A percentile compares a stretch with the other conserved stretches of the same genome.
These are phyloP conservation scores for Hypoxylon lienhwacheense DNA, from an alignment of 495 filamentous ascomycete species.

Conservation along the genomic window DNA sequence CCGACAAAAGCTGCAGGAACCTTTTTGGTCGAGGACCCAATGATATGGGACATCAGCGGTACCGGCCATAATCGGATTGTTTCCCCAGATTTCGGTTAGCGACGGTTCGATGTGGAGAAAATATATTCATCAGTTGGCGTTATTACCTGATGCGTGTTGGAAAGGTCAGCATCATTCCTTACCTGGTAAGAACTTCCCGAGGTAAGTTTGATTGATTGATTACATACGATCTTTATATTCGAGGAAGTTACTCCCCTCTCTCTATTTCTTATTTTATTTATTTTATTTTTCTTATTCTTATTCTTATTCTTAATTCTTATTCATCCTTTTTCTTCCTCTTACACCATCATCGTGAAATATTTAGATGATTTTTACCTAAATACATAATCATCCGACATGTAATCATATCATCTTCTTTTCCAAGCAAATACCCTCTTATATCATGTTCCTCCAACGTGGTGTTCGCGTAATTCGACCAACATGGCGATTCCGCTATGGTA, in stretches of 20 bases:
- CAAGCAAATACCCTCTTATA: slow-evolving; percentile 11
- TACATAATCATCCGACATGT: slow-evolving; percentile 1
- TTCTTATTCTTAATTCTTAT: slow-evolving; percentile 1
- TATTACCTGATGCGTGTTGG: not conserved
- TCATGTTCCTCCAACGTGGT: slow-evolving; percentile 52
- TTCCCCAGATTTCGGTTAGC: slow-evolving; percentile 40
- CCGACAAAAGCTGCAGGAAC: slow-evolving; percentile 31
- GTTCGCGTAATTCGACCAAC: slow-evolving; percentile 47
- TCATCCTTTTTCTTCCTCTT: not conserved
- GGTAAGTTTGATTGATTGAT: slow-evolving; percentile 11
- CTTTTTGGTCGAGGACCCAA: slow-evolving; percentile 6
- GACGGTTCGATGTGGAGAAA: slow-evolving; percentile 37
- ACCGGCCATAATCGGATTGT: slow-evolving; percentile 38
- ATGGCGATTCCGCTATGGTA: slow-evolving; percentile 43
- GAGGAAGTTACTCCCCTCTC: slow-evolving; percentile 28
- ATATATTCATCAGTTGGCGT: slow-evolving; percentile 8
- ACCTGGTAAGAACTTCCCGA: too few relatives aligned
- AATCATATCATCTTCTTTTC: not conserved
- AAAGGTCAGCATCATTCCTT: slow-evolving; percentile 20
- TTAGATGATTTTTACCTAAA: not conserved
- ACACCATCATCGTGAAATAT: slow-evolving; percentile 18
- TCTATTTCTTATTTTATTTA: too few relatives aligned
- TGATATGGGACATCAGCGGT: slow-evolving; percentile 3
- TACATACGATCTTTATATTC: too few relatives aligned
- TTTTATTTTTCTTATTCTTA: not conserved